Conservation (phyloP, 2,329 filamentous ascomycete genomes). For the Fusarium sp. region DNA sequence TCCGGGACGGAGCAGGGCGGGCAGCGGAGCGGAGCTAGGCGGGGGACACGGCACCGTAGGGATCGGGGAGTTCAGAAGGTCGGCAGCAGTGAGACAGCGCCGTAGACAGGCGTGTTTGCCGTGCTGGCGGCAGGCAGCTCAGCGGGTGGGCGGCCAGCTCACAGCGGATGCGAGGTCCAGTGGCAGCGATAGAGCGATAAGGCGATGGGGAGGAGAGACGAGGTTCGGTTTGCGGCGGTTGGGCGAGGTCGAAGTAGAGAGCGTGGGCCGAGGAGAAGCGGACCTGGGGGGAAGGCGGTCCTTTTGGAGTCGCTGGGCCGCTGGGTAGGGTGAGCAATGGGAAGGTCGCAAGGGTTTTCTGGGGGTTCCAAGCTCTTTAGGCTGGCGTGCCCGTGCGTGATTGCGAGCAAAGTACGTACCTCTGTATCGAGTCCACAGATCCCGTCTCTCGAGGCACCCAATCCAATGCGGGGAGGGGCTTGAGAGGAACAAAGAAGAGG, state of each 20-base stretch:
- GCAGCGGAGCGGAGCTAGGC: constrained; percentile 24
- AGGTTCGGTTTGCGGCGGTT: constrained; percentile 57
- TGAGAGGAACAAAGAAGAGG: constrained; percentile 4
- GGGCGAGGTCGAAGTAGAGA: constrained; percentile 47
- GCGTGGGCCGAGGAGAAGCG: constrained; percentile 48
- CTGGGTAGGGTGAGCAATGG: constrained; percentile 38
- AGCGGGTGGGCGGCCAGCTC: constrained; percentile 20
- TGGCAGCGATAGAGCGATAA: constrained; percentile 16
- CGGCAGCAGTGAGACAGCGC: constrained; percentile 22
- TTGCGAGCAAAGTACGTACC: constrained; percentile 35
- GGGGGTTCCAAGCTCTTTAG: background rate
- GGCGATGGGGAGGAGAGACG: constrained; percentile 30
- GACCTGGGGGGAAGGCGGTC: constrained; percentile 41
- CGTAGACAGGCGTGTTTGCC: constrained; percentile 21
- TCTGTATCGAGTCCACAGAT: constrained; percentile 7
- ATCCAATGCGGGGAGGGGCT: constrained; percentile 28
- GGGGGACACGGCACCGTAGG: constrained; percentile 4
- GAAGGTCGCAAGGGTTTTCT: constrained; percentile 23
- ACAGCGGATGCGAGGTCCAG: constrained; percentile 5
- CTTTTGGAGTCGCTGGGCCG: constrained; percentile 47
- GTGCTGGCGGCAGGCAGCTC: constrained; percentile 33
- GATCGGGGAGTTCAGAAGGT: background rate
- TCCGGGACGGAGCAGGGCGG: constrained; percentile 14
- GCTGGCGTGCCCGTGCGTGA: constrained; percentile 7
- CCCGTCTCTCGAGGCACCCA: constrained; percentile 18